Base-by-base conservation (phyloP, 352 stramenopile species). In the Pythium chondricola region DNA sequence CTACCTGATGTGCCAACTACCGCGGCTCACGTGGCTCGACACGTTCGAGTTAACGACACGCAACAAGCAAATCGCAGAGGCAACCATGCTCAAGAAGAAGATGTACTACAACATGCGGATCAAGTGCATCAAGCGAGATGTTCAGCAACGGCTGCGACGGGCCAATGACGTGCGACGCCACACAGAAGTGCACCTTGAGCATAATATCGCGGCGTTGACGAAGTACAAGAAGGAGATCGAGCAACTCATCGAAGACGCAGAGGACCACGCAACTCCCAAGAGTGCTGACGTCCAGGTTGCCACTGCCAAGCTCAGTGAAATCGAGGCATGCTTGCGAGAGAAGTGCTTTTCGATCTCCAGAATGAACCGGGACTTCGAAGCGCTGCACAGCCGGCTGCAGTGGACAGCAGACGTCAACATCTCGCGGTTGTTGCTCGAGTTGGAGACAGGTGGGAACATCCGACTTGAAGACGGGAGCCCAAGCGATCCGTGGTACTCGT, bases 41-140 rank as follows among this genome's bases (percentile, higher is more conserved):
- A 89, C 80, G 6, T 49, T 85, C 16, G 75, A 93, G 46, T 43
- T 97, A 3, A 84, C 70, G 13, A 44, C 75, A 7, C 69, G 85
- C 2, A 91, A 80, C 44, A 96, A 95, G 45, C 74, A 91, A 53
- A 83, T 95, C 43, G 85, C 88, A 2, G 83, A 96, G 24, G 73
- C 82, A 9, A 96, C 89, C 0, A 95, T 96, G 77, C 77, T 95
- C 50, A 97, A 97, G 65, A 97, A 97, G 69, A 92, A 86, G 51
- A 96, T 97, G 82, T 97, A 97, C 69, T 97, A 97, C 65, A 97
- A 96, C 67, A 96, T 97, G 86, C 76, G 85, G 9, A 96, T 95
- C 48, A 93, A 95, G 26, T 78, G 74, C 8, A 89, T 97, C 45
- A 93, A 95, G 42, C 58, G 83, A 9, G 83, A 97, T 31, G 71